These are phyloP conservation scores for Metschnikowia kofuensis DNA, from an alignment of 805 yeast genomes.

Conservation along the genomic window DNA sequence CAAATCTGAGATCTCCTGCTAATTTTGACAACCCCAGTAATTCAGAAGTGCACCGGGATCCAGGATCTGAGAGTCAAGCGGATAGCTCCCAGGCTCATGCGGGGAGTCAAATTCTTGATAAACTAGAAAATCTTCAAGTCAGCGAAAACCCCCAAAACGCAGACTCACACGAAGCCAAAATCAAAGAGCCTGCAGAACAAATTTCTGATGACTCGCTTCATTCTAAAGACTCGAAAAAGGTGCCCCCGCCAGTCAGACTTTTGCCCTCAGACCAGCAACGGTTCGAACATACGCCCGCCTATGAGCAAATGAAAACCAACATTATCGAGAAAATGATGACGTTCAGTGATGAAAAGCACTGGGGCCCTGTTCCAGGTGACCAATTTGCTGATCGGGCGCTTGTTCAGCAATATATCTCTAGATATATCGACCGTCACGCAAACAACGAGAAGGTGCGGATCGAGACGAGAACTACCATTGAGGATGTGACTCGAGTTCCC, in stretches of 20 bases:
- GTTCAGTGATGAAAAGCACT: constrained; percentile 36
- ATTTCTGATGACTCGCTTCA: not conserved
- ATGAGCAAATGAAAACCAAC: constrained; percentile 31
- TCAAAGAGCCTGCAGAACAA: not conserved
- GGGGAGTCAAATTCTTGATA: too few species aligned
- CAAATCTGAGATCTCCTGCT: too few species aligned
- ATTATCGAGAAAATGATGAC: constrained; percentile 47
- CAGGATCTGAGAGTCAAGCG: too few species aligned
- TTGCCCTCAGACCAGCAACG: constrained; percentile 23
- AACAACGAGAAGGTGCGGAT: constrained; percentile 22
- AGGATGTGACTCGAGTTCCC: constrained; percentile 29
- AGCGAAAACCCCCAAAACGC: too few species aligned
- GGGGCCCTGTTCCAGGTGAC: constrained; percentile 26
- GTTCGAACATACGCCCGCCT: constrained; percentile 28
- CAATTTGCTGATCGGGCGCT: constrained; percentile 26
- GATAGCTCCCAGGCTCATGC: too few species aligned
- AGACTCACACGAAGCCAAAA: too few species aligned
- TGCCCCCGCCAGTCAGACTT: not conserved
- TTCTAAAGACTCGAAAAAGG: too few species aligned
- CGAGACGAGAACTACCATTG: constrained; percentile 35
- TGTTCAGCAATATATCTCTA: constrained; percentile 28
- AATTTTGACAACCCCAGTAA: too few species aligned
- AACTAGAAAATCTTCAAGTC: too few species aligned
- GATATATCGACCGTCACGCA: constrained; percentile 24
- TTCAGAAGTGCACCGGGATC: too few species aligned